Conservation (phyloP, 1,139 yeast species). For the Pichia sp. region DNA sequence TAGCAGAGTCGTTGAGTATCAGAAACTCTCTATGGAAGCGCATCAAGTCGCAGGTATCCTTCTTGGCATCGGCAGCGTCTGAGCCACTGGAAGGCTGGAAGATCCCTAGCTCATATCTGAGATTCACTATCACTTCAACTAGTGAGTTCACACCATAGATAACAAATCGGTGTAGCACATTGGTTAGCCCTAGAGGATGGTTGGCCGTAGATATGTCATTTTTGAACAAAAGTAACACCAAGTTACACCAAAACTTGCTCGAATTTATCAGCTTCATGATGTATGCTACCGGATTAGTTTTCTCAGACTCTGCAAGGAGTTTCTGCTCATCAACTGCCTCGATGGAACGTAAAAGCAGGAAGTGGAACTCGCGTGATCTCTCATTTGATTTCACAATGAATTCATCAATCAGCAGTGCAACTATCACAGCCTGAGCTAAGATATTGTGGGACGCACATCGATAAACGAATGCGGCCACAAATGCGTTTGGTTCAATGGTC, state of each 20-base stretch:
- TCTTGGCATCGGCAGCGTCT: not conserved
- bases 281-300: slow-evolving; percentile 17
- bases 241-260: slow-evolving; percentile 22
- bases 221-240: slow-evolving; percentile 14
- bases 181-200: slow-evolving; percentile 12
- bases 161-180: slow-evolving; percentile 16
- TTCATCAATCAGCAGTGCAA: slow-evolving; percentile 19
- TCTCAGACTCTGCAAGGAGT: slow-evolving; percentile 15
- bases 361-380: slow-evolving; percentile 19
- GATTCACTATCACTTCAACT: slow-evolving; percentile 17
- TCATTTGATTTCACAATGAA: slow-evolving; percentile 9
- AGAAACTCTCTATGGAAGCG: slow-evolving; percentile 13
- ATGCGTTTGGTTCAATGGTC: slow-evolving; percentile 16
- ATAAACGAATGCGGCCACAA: slow-evolving; percentile 18
- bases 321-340: slow-evolving; percentile 19
- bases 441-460: slow-evolving; percentile 15
- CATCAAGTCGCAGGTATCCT: slow-evolving; percentile 1
- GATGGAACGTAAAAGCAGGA: slow-evolving; percentile 23
- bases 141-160: slow-evolving; percentile 25
- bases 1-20: slow-evolving; percentile 13
- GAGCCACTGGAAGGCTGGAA: not conserved
- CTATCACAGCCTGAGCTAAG: slow-evolving; percentile 16
- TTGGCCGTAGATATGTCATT: slow-evolving; percentile 7
- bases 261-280: slow-evolving; percentile 14
- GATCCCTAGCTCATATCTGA: slow-evolving; percentile 10